Evolutionary conservation across 768 basidiomycete species (phyloP).

Genomic region (Tylopilus sp.): DNA sequence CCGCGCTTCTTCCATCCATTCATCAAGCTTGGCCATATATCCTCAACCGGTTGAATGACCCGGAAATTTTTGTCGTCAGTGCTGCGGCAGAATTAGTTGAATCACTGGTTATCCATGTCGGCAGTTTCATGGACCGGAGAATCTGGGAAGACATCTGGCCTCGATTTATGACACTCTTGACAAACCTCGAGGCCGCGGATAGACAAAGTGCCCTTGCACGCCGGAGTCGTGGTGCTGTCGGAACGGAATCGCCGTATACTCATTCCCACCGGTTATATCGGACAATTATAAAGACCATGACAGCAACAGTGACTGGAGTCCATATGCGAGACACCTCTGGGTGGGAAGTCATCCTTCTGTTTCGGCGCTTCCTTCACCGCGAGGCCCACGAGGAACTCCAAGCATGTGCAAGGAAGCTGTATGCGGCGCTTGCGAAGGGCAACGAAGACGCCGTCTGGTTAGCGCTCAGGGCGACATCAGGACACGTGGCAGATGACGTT

Average conservation of each 20-base stretch:
- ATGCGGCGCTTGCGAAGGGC: constrained; percentile 50
- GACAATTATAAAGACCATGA: constrained; percentile 74
- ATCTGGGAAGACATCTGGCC: constrained; percentile 97
- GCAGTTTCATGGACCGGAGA: constrained; percentile 80
- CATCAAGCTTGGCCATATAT: constrained; percentile 95
- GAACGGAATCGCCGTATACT: constrained; percentile 72
- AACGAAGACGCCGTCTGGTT: constrained; percentile 89
- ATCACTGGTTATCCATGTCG: constrained; percentile 62
- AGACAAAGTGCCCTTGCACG: constrained; percentile 61
- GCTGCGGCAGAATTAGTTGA: constrained; percentile 76
- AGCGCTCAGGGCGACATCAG: constrained; percentile 55
- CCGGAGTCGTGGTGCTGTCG: constrained; percentile 46
- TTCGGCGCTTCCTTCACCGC: constrained; percentile 71
- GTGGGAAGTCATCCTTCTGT: constrained; percentile 80
- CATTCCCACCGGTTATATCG: constrained; percentile 77
- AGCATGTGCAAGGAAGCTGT: constrained; percentile 59
- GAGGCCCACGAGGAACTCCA: constrained; percentile 76
- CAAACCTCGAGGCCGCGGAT: constrained; percentile 60
- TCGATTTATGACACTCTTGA: constrained; percentile 60
- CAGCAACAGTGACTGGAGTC: constrained; percentile 60
- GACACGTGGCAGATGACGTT: constrained; percentile 39
- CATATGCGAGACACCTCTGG: constrained; percentile 63
- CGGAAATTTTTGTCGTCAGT: constrained; percentile 75
- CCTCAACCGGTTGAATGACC: constrained; percentile 73
- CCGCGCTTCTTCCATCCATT: constrained; percentile 77